Conservation (phyloP, 306 rosid genomes). For the Prunus davidiana region DNA sequence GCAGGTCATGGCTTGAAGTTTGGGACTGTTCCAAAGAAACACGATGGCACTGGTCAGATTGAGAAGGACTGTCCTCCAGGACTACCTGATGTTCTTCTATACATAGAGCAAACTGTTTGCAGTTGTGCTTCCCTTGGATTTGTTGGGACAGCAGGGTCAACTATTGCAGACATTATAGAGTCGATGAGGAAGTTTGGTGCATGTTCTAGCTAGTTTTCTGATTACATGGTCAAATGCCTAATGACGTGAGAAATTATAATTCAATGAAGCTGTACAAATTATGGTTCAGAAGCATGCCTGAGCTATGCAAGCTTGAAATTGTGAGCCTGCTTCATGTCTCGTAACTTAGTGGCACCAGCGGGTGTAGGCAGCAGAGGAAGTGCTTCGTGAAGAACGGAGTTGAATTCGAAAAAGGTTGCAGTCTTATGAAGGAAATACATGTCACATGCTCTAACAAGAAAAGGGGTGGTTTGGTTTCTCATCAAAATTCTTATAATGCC, state of each 20-base stretch:
- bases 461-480: background rate
- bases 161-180: conserved; percentile 77
- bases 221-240: conserved; percentile 13
- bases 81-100: conserved; percentile 64
- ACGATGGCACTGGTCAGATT: conserved; percentile 22
- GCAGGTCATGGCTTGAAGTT: conserved; percentile 48
- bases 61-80: conserved; percentile 47
- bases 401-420: background rate
- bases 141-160: conserved; percentile 83
- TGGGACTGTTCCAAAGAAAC: conserved; percentile 30
- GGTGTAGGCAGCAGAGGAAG: background rate
- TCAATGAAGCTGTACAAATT: background rate
- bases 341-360: background rate
- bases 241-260: conserved; percentile 5
- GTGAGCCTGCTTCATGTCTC: conserved; percentile 5
- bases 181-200: conserved; percentile 56
- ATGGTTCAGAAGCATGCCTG: conserved; percentile 1
- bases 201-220: conserved; percentile 31
- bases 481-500: background rate
- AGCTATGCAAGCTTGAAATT: background rate
- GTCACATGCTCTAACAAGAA: background rate
- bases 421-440: background rate
- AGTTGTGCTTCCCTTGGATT: conserved; percentile 87
- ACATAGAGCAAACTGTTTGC: conserved; percentile 72
- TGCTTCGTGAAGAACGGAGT: background rate